Evolutionary conservation across 768 basidiomycete genomes (phyloP), one percentile per base, ranked within the genome.

Genomic region (Punctularia strigosozonata): DNA sequence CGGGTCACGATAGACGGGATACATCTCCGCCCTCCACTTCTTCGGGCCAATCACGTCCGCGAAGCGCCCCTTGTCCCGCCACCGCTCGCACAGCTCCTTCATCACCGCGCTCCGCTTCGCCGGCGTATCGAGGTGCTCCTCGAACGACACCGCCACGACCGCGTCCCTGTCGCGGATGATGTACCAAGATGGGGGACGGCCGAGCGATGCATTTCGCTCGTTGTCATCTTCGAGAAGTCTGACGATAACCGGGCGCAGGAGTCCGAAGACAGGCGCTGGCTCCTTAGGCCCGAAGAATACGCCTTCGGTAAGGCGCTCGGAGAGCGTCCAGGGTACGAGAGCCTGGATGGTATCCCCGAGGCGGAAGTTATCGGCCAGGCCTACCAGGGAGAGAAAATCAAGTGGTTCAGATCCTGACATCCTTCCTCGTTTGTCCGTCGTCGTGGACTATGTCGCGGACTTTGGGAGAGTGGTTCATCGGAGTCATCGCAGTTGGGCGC

Each of bases 21-120:
- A 98, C 53, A 75, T 58, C 65, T 99, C 95, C 41, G 69, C 64
- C 32, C 92, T 65, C 92, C 94, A 97, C 40, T 90, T 83, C 46
- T 57, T 65, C 13, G 73, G 76, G 4, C 82, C 80, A 54, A 86
- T 81, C 22, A 77, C 65, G 38, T 77, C 70, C 14, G 68, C 50
- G 47, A 80, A 85, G 21, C 74, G 50, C 5, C 68, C 75, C 4
- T 55, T 61, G 50, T 83, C 78, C 31, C 82, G 71, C 87, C 87
- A 90, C 31, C 73, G 68, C 53, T 77, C 75, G 54, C 80, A 84
- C 14, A 88, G 56, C 45, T 70, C 74, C 43, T 65, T 68, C 66
- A 89, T 71, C 6, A 65, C 71, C 2, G 55, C 61, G 5, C 76
- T 79, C 31, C 86, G 73, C 48, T 71, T 73, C 15, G 61, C 54